Base-by-base conservation (phyloP, 495 filamentous ascomycete genomes). In the Penicillium chermesinum region DNA sequence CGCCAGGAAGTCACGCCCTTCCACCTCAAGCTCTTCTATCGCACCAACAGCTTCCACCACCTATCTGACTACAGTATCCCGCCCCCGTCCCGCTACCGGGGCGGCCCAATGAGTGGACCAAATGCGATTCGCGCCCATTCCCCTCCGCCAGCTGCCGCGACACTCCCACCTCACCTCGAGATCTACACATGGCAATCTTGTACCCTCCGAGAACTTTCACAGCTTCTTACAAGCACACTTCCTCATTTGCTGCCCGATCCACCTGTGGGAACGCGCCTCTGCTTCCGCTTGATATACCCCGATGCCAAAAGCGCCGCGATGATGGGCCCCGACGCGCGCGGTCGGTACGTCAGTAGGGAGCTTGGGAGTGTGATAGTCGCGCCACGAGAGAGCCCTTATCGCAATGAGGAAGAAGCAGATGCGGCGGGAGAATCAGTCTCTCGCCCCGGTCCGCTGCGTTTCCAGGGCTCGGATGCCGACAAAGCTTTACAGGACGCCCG, bases 141-240 rank as follows among this genome's bases (percentile, higher is more conserved):
- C 30, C 58, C 65, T 44, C 50, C 63, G 20, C 50, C 63, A 45
- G 50, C 61, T 38, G 50, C 74, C 25, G 52, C 61, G 40, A 64
- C 74, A 18, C 79, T 87, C 17, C 84, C 86, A 19, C 71, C 80
- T 4, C 81, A 86, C 65, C 75, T 93, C 25, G 75, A 88, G 49
- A 86, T 96, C 61, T 91, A 95, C 77, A 91, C 90, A 57, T 95
- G 89, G 88, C 78, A 78, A 46, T 80, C 79, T 59, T 91, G 87
- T 73, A 88, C 88, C 9, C 80, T 98, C 13, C 73, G 76, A 57
- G 89, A 96, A 68, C 84, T 96, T 27, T 79, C 85, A 6, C 80
- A 85, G 58, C 83, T 96, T 15, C 79, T 91, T 38, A 78, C 77
- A 33, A 69, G 74, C 46, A 77, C 86, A 0, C 69, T 89, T 0